Evolutionary conservation across 2,329 filamentous ascomycete genomes (phyloP).

Genomic region (Ophiostoma angusticollis): DNA sequence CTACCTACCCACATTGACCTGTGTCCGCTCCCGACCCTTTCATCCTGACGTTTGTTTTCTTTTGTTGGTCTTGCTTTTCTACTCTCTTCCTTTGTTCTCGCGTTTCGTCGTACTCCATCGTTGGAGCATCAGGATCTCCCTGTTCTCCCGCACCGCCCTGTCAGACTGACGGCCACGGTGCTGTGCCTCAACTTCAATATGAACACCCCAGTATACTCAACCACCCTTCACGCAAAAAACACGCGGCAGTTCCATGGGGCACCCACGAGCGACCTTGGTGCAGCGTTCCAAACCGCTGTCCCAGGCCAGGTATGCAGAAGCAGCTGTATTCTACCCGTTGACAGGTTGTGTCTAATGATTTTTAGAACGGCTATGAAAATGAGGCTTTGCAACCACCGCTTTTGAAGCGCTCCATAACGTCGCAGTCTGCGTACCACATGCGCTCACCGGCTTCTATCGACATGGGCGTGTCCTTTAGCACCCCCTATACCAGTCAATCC

Average conservation of each 20-base stretch:
- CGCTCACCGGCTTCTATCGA: background rate
- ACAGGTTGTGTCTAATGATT: background rate
- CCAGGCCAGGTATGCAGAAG: background rate
- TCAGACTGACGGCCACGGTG: too few relatives aligned
- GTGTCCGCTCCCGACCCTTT: too few relatives aligned
- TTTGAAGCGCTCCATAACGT: constrained; percentile 9
- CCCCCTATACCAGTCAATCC: background rate
- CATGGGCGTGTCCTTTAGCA: constrained; percentile 6
- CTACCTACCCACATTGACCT: too few relatives aligned
- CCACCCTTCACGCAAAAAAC: background rate
- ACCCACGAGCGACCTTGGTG: background rate
- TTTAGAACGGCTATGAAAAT: background rate
- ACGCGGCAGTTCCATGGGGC: background rate
- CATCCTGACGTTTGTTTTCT: too few relatives aligned
- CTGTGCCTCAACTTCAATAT: too few relatives aligned
- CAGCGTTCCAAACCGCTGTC: background rate
- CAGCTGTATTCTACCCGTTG: background rate
- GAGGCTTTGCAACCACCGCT: background rate
- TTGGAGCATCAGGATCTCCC: too few relatives aligned
- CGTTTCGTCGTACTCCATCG: too few relatives aligned
- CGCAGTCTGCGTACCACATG: background rate
- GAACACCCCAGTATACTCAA: background rate
- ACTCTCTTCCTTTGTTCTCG: too few relatives aligned
- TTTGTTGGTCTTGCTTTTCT: too few relatives aligned
- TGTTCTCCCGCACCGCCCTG: too few relatives aligned